Base-by-base conservation (phyloP, 1,139 yeast species). In the Pneumocystis jirovecii region DNA sequence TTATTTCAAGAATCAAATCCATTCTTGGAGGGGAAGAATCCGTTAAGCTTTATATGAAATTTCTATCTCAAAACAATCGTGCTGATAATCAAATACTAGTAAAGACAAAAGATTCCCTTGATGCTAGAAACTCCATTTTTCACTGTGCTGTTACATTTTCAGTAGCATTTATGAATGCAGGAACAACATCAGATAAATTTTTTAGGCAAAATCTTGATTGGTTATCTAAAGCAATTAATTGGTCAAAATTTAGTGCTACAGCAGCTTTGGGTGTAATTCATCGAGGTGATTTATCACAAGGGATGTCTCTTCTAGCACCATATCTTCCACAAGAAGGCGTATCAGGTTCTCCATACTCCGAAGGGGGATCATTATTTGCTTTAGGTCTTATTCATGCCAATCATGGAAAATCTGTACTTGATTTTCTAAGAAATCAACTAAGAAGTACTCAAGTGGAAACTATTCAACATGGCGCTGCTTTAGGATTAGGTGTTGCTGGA, bases 191-290 rank as follows among this genome's bases (percentile, higher is more conserved):
- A 71, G 97, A 93, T 75, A 85, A 93, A 1, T 93, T 93, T 73
- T 88, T 93, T 76, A 82, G 96, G 75, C 83, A 87, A 64, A 93
- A 93, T 73, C 80, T 91, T 71, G 97, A 93, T 73, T 95, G 97
- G 97, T 81, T 93, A 70, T 96, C 96, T 56, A 89, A 90, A 77
- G 97, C 98, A 15, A 86, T 95, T 64, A 91, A 91, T 76, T 93
- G 99, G 99, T 91, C 97, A 8, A 93, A 93, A 74, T 93, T 93
- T 74, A 85, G 96, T 0, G 97, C 98, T 6, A 93, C 98, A 40
- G 98, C 98, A 25, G 97, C 97, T 17, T 80, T 95, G 68, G 99
- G 99, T 74, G 98, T 93, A 44, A 91, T 93, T 71, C 98, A 93
- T 74, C 89, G 87, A 73, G 98, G 98, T 65, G 91, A 93, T 74